Evolutionary conservation across 208 protist species (phyloP).

Genomic region (Angomonas deanei): DNA sequence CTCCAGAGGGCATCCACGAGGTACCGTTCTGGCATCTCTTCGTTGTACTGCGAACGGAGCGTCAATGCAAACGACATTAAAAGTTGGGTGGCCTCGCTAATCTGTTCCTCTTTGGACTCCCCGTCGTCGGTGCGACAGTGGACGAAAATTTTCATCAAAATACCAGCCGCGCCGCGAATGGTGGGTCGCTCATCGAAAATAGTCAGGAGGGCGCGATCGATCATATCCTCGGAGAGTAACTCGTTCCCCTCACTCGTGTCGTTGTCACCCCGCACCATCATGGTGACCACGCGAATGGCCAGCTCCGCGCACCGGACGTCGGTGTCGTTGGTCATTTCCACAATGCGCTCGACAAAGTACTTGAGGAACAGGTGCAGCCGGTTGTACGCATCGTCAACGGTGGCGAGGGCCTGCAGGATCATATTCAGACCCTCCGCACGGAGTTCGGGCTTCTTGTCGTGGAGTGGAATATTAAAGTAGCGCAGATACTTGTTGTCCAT

Average conservation of each 20-base stretch:
- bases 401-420: constrained; percentile 59
- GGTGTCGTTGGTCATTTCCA: constrained; percentile 83
- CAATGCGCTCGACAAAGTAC: constrained; percentile 74
- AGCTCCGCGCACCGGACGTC: constrained; percentile 76
- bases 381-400: constrained; percentile 46
- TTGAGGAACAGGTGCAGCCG: constrained; percentile 82
- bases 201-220: constrained; percentile 71
- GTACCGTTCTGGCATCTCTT: constrained; percentile 82
- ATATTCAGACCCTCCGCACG: constrained; percentile 72
- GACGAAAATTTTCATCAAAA: constrained; percentile 83
- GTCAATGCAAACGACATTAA: constrained; percentile 71
- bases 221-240: constrained; percentile 67
- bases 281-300: constrained; percentile 73
- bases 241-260: constrained; percentile 53
- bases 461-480: constrained; percentile 87
- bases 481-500: constrained; percentile 86
- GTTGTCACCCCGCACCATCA: constrained; percentile 64
- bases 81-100: constrained; percentile 53
- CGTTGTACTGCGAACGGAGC: constrained; percentile 59
- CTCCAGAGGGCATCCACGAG: constrained; percentile 83
- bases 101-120: constrained; percentile 40
- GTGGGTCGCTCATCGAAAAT: constrained; percentile 88
- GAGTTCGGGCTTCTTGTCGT: constrained; percentile 80
- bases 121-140: constrained; percentile 55
- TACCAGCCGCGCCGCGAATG: constrained; percentile 71